Conservation (phyloP, 768 basidiomycete species). For the Cystobasidium tubakii region DNA sequence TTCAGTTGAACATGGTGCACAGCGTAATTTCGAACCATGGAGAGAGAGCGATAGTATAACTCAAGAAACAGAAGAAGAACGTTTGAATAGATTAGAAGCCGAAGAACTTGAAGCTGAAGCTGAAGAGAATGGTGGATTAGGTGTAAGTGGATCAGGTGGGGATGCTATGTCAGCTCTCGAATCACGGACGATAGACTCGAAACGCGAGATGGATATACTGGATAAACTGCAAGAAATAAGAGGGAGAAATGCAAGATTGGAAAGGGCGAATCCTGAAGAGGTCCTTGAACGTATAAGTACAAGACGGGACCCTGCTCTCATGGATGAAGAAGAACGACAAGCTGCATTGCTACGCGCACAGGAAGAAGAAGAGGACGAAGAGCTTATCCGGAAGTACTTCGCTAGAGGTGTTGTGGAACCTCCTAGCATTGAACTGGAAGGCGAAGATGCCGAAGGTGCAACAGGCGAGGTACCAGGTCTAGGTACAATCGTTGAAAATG, state of each 20-base stretch:
- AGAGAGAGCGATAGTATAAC: slow-evolving; percentile 63
- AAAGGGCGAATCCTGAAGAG: slow-evolving; percentile 60
- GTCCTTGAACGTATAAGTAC: slow-evolving; percentile 57
- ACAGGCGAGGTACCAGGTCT: slow-evolving; percentile 28
- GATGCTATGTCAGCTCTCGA: slow-evolving; percentile 97
- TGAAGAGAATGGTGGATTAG: slow-evolving; percentile 58
- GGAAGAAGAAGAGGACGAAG: slow-evolving; percentile 71
- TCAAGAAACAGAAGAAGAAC: slow-evolving; percentile 68
- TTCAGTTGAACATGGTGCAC: slow-evolving; percentile 87
- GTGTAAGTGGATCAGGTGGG: slow-evolving; percentile 52
- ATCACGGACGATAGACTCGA: slow-evolving; percentile 83
- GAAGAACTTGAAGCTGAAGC: slow-evolving; percentile 82
- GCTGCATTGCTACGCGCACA: slow-evolving; percentile 62
- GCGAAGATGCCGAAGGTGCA: slow-evolving; percentile 30
- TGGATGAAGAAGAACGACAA: slow-evolving; percentile 58
- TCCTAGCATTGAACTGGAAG: slow-evolving; percentile 43
- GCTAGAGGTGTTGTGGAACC: slow-evolving; percentile 25
- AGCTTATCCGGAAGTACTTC: slow-evolving; percentile 55
- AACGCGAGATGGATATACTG: slow-evolving; percentile 96
- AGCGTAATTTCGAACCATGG: slow-evolving; percentile 97
- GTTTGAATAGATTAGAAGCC: slow-evolving; percentile 75
- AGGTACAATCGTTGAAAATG: slow-evolving; percentile 20
- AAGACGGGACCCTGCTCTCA: slow-evolving; percentile 57
- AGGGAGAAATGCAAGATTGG: slow-evolving; percentile 74
- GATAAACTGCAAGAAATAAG: slow-evolving; percentile 91